Base-by-base conservation (phyloP, 1,284 basidiomycete species). In the Ceratobasidium sp. region DNA sequence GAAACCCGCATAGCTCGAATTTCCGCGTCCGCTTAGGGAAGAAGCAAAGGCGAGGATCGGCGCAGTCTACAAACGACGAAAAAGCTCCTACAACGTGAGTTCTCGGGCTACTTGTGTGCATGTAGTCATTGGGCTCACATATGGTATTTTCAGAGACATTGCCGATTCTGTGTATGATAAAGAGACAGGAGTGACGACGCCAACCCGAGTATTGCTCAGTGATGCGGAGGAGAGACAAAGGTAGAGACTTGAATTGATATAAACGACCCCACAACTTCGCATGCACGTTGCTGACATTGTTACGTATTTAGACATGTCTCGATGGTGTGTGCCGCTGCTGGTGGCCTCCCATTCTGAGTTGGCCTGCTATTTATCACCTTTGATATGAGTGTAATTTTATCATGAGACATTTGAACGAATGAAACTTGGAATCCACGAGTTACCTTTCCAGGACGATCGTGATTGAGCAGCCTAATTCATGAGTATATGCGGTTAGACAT, bases 291-390 rank as follows among this genome's bases (percentile, higher is more conserved):
- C 41, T 43, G 14, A 43, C 14, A 8, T 43, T 43, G 7, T 19
- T 27, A 53, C 24, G 6, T 27, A 27, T 5, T 53, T 19, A 53
- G 51, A 27, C 51, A 53, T 27, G 16, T 53, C 24, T 29, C 29
- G 16, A 53, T 53, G 51, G 29, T 53, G 51, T 53, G 51, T 27
- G 51, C 51, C 29, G 51, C 51, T 27, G 51, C 51, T 7, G 51
- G 51, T 7, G 51, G 51, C 8, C 24, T 53, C 51, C 51, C 51
- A 27, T 53, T 53, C 24, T 53, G 24, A 29, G 24, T 27, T 19
- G 9, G 51, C 19, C 7, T 53, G 6, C 29, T 29, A 14, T 53
- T 53, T 53, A 29, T 24, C 51, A 5, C 29, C 24, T 53, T 8
- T 19, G 24, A 8, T 53, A 8, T 27, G 5, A 27, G 8, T 27